Conservation (phyloP, 345 rosid genomes). For the Arabidopsis arenosa region DNA sequence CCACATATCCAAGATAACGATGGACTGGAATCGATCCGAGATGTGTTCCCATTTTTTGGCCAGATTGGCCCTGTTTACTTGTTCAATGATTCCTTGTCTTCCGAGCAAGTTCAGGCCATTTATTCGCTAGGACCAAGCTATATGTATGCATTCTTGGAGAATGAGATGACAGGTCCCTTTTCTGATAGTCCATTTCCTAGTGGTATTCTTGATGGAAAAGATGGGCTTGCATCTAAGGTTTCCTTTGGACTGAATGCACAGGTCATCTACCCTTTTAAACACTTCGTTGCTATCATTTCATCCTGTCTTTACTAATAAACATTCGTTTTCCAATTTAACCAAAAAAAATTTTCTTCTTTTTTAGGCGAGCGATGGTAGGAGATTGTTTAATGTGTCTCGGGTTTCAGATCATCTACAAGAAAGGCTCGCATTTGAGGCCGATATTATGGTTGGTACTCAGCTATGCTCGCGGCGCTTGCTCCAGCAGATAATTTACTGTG, state of each 20-base stretch:
- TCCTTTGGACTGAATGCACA: constrained; percentile 93
- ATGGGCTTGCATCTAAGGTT: constrained; percentile 91
- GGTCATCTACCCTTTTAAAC: constrained; percentile 52
- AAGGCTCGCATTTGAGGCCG: constrained; percentile 80
- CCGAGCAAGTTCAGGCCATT: constrained; percentile 82
- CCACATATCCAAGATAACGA: constrained; percentile 65
- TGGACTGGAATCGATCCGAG: constrained; percentile 54
- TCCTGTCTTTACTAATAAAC: constrained; percentile 25
- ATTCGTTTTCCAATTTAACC: constrained; percentile 29
- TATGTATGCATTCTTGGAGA: constrained; percentile 92
- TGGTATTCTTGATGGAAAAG: constrained; percentile 88
- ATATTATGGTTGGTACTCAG: constrained; percentile 75
- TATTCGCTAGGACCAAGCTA: constrained; percentile 91
- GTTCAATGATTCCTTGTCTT: constrained; percentile 80
- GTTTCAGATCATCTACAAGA: constrained; percentile 63
- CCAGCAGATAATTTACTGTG: constrained; percentile 93
- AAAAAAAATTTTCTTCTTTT: constrained; percentile 41
- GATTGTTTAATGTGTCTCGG: constrained; percentile 83
- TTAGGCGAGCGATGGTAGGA: constrained; percentile 92
- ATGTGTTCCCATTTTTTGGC: constrained; percentile 71
- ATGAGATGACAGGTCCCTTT: constrained; percentile 59
- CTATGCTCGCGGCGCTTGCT: constrained; percentile 92
- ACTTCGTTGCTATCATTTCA: constrained; percentile 1
- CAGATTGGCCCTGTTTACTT: constrained; percentile 95
- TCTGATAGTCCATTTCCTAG: constrained; percentile 65